Evolutionary conservation across 441 rosid species (phyloP).

Genomic region (Aleurites moluccanus): DNA sequence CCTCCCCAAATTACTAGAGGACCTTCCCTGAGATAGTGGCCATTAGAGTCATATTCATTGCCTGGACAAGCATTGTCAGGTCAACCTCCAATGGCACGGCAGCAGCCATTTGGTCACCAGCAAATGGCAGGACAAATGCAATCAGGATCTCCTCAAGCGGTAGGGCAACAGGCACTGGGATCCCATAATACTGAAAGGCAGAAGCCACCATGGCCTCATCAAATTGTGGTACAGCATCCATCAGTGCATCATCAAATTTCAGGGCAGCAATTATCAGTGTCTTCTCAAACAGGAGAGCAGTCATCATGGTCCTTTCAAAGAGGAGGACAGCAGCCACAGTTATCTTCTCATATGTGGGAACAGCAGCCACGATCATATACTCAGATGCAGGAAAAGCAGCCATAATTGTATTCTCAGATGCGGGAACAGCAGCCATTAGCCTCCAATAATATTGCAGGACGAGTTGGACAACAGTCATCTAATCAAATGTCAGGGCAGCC

Average conservation of each 20-base stretch:
- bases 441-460: background rate
- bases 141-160: constrained; percentile 12
- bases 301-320: constrained; percentile 11
- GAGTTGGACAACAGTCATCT: constrained; percentile 23
- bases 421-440: background rate
- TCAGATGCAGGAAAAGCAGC: background rate
- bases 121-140: constrained; percentile 13
- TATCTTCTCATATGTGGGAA: constrained; percentile 11
- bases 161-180: constrained; percentile 15
- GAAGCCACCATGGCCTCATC: constrained; percentile 16
- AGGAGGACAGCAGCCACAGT: background rate
- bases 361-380: background rate
- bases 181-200: constrained; percentile 22
- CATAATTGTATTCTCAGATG: too few relatives aligned
- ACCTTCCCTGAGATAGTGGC: constrained; percentile 22
- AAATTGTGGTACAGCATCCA: constrained; percentile 14
- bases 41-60: constrained; percentile 17
- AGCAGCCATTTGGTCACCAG: constrained; percentile 20
- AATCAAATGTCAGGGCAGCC: constrained; percentile 25
- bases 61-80: constrained; percentile 20
- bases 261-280: constrained; percentile 1
- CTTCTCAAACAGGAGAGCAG: background rate
- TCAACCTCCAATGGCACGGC: constrained; percentile 17
- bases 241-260: constrained; percentile 7
- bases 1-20: constrained; percentile 21